Conservation (phyloP, 1,284 basidiomycete genomes). For the Veloboletus limbatus region DNA sequence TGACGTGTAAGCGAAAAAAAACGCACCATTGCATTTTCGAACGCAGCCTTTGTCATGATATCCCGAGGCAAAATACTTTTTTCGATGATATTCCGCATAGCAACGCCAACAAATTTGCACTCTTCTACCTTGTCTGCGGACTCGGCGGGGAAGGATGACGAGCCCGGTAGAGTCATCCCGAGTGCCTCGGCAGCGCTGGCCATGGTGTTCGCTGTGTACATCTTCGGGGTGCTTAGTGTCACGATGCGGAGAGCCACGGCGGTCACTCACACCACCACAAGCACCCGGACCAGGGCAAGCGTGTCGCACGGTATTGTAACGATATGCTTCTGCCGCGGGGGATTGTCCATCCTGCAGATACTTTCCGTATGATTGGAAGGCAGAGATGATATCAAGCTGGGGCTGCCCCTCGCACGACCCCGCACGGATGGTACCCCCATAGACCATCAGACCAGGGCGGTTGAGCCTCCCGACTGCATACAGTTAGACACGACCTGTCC, state of each 20-base stretch:
- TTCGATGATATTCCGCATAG: conserved; percentile 83
- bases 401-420: conserved; percentile 82
- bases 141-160: conserved; percentile 92
- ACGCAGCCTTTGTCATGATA: conserved; percentile 94
- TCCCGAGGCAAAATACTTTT: conserved; percentile 92
- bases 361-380: conserved; percentile 94
- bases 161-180: conserved; percentile 96
- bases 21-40: conserved; percentile 93
- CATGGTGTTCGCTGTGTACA: conserved; percentile 98
- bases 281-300: conserved; percentile 95
- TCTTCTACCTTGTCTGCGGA: conserved; percentile 85
- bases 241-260: conserved; percentile 15
- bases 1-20: conserved; percentile 10
- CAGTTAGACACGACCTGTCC: conserved; percentile 22
- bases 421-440: conserved; percentile 91
- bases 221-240: conserved; percentile 45
- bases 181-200: conserved; percentile 89
- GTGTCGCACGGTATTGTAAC: conserved; percentile 84
- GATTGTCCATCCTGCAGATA: conserved; percentile 89
- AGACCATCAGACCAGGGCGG: conserved; percentile 94
- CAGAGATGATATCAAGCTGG: conserved; percentile 89
- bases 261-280: conserved; percentile 81
- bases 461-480: conserved; percentile 83
- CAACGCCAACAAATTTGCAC: conserved; percentile 76
- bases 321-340: conserved; percentile 72